Conservation (phyloP, 1,284 basidiomycete species). For the Boletellus dicymbophilus region DNA sequence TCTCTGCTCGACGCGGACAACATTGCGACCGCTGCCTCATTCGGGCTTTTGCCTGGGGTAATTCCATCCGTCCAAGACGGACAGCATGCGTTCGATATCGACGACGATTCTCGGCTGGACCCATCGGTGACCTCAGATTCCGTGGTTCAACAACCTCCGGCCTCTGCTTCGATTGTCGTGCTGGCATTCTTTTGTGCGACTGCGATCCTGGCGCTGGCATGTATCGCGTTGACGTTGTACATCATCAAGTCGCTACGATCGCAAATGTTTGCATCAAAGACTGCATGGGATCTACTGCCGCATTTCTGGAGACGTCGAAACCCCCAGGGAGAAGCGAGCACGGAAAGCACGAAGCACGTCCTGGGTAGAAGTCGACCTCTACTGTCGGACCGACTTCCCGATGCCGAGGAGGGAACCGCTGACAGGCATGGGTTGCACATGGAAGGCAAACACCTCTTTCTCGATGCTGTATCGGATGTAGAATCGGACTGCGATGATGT, state of each 20-base stretch:
- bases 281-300: constrained; percentile 38
- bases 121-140: too few relatives aligned
- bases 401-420: constrained; percentile 4
- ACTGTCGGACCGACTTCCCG: neutral
- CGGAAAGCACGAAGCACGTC: constrained; percentile 1
- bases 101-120: too few relatives aligned
- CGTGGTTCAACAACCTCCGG: neutral
- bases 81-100: neutral
- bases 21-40: constrained; percentile 5
- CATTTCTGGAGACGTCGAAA: constrained; percentile 29
- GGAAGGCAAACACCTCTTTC: constrained; percentile 5
- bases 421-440: constrained; percentile 1
- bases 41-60: constrained; percentile 1
- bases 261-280: constrained; percentile 31
- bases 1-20: constrained; percentile 4
- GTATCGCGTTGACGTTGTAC: constrained; percentile 38
- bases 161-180: constrained; percentile 26
- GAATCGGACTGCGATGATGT: constrained; percentile 24
- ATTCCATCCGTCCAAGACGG: neutral
- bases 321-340: neutral
- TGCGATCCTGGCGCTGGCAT: constrained; percentile 38
- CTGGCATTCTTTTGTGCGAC: constrained; percentile 39
- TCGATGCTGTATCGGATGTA: constrained; percentile 18
- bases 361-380: neutral
- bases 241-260: constrained; percentile 34